A percentile compares a stretch with the other conserved stretches of the same genome.
Evolutionary conservation across 192 early-diverging fungal species (phyloP).

Genomic region (Mortierella claussenii): DNA sequence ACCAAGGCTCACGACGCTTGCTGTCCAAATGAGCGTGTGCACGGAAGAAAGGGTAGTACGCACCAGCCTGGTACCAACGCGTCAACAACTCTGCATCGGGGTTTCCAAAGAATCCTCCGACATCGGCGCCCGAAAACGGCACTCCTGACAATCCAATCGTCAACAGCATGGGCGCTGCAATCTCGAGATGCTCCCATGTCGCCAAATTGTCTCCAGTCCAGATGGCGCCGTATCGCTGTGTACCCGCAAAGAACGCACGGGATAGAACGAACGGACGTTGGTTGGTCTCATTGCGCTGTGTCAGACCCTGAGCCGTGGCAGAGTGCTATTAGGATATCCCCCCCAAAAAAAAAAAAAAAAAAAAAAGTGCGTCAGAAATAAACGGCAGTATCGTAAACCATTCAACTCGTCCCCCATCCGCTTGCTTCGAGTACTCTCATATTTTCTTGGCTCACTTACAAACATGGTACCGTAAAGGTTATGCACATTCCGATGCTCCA

Average conservation of each 20-base stretch:
- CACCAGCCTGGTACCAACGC: slow-evolving; percentile 98
- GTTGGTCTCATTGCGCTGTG: slow-evolving; percentile 61
- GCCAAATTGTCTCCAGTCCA: slow-evolving; percentile 99
- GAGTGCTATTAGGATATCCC: slow-evolving; percentile 79
- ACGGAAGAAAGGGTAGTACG: slow-evolving; percentile 97
- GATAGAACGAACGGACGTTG: slow-evolving; percentile 94
- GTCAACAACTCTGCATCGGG: slow-evolving; percentile 87
- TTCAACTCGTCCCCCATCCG: too few species aligned
- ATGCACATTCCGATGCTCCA: slow-evolving; percentile 96
- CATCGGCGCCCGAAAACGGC: slow-evolving; percentile 93
- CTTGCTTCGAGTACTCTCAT: too few species aligned
- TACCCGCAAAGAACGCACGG: slow-evolving; percentile 96
- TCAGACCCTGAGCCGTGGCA: slow-evolving; percentile 86
- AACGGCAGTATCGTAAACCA: too few species aligned
- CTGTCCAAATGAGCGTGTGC: slow-evolving; percentile 98
- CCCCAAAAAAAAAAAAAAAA: background rate
- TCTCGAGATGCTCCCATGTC: slow-evolving; percentile 86
- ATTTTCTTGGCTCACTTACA: slow-evolving; percentile 61
- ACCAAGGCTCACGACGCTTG: slow-evolving; percentile 96
- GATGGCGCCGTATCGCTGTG: slow-evolving; percentile 93
- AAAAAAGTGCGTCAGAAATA: too few species aligned
- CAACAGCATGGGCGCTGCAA: slow-evolving; percentile 90
- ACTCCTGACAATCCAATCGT: slow-evolving; percentile 89
- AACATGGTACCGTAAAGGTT: slow-evolving; percentile 92
- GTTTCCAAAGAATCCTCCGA: slow-evolving; percentile 98